These are phyloP conservation scores for Panicum hallii DNA, from an alignment of 202 grass and related monocot species.

Conservation along the genomic window DNA sequence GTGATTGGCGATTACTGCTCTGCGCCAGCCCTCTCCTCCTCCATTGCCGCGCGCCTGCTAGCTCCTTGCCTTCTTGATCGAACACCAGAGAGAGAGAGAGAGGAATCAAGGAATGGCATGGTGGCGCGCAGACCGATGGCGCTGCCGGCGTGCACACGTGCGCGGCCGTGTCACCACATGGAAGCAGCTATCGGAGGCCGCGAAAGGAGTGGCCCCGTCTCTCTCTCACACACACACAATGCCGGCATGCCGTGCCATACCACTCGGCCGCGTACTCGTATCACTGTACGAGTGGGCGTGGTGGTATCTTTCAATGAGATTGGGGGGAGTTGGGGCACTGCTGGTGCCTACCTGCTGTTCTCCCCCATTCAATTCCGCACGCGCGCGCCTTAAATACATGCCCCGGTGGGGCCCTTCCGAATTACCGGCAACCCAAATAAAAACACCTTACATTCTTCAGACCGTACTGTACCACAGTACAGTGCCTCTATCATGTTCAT, in stretches of 20 bases:
- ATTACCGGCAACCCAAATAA: neutral
- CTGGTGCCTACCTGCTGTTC: conserved; percentile 57
- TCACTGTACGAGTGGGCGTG: neutral
- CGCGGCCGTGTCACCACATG: conserved; percentile 87
- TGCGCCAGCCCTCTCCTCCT: neutral
- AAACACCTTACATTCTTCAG: neutral
- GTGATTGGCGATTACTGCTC: neutral
- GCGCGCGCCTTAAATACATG: neutral
- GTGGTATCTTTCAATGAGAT: conserved; percentile 56
- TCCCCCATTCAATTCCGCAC: conserved; percentile 51
- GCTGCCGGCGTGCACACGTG: conserved; percentile 70
- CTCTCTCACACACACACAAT: neutral
- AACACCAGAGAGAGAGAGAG: neutral
- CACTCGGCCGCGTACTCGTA: neutral
- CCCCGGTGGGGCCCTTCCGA: conserved; percentile 17
- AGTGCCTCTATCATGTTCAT: neutral
- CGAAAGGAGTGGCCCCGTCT: conserved; percentile 5
- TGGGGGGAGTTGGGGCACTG: conserved; percentile 43
- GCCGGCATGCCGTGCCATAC: neutral
- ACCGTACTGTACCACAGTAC: neutral
- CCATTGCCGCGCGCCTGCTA: neutral
- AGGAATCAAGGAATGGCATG: neutral
- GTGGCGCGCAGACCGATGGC: conserved; percentile 54
- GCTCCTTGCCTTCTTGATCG: neutral
- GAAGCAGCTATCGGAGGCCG: conserved; percentile 51